Base-by-base conservation (phyloP, 345 rosid species). In the Citrus trifoliata region DNA sequence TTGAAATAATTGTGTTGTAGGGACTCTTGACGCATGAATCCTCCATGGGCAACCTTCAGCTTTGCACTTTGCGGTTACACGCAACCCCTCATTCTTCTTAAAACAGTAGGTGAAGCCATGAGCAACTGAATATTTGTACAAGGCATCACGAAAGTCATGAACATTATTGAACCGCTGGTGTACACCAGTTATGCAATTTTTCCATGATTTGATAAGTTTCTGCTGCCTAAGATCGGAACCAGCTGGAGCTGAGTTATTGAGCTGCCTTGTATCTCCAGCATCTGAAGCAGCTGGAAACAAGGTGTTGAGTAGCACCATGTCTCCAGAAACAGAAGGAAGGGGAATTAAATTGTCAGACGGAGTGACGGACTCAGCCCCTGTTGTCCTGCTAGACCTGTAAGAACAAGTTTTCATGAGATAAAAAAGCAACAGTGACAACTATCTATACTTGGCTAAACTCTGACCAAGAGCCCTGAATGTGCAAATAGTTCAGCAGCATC, bases 41-140 rank as follows among this genome's bases (percentile, higher is more conserved):
- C 74, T 83, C 92, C 94, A 90, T 14, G 88, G 79, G 64, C 94
- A 90, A 65, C 85, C 90, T 73, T 85, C 88, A 77, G 78, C 85
- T 27, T 80, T 83, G 80, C 92, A 90, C 59, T 66, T 73, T 24
- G 85, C 91, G 18, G 85, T 89, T 25, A 85, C 89, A 75, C 87
- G 88, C 63, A 75, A 81, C 5, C 88, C 40, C 19, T 84, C 90
- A 66, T 90, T 90, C 76, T 88, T 90, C 78, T 86, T 88, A 59
- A 86, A 82, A 76, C 55, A 82, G 78, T 89, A 90, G 12, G 76
- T 83, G 30, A 90, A 90, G 14, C 89, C 88, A 79, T 84, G 79
- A 25, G 92, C 91, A 59, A 88, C 85, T 42, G 89, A 84, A 73
- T 88, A 89, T 72, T 86, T 90, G 74, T 83, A 85, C 64, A 89